phyloP scores from a whole-genome alignment of 2,329 filamentous ascomycete species.

The Fusarium guadeloupense region DNA sequence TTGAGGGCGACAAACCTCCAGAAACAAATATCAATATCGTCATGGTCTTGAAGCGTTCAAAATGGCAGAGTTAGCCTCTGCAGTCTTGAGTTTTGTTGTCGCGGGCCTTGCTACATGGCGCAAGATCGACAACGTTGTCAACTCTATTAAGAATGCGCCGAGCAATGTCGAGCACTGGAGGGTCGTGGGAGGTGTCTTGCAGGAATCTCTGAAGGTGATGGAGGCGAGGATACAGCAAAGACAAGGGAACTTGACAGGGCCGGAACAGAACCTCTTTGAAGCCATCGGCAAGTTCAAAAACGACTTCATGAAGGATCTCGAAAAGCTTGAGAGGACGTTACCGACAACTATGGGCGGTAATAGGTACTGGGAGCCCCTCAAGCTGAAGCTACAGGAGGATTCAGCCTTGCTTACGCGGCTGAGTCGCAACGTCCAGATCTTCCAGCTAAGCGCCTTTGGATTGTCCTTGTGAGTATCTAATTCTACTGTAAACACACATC shows the following conservation, averaged over 20 bases:
- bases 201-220: slow-evolving; percentile 2
- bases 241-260: neutral
- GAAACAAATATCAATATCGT: neutral
- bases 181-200: neutral
- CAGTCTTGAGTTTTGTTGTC: slow-evolving; percentile 8
- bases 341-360: neutral
- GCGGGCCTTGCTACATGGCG: slow-evolving; percentile 1
- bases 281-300: slow-evolving; percentile 1
- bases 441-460: slow-evolving; percentile 6
- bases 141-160: slow-evolving; percentile 1
- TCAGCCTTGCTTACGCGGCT: slow-evolving; percentile 2
- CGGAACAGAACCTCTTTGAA: slow-evolving; percentile 10
- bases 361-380: neutral
- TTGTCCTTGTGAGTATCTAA: neutral
- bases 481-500: accelerated
- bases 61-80: slow-evolving; percentile 23
- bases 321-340: neutral
- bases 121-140: slow-evolving; percentile 3
- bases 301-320: slow-evolving; percentile 3
- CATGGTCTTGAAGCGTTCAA: slow-evolving; percentile 12
- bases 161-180: slow-evolving; percentile 10
- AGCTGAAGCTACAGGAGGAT: slow-evolving; percentile 1
- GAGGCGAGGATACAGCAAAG: slow-evolving; percentile 1
- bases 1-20: neutral
- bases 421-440: slow-evolving; percentile 14